phyloP scores from a whole-genome alignment of 2,329 filamentous ascomycete genomes.

The Trichoderma lentiforme region DNA sequence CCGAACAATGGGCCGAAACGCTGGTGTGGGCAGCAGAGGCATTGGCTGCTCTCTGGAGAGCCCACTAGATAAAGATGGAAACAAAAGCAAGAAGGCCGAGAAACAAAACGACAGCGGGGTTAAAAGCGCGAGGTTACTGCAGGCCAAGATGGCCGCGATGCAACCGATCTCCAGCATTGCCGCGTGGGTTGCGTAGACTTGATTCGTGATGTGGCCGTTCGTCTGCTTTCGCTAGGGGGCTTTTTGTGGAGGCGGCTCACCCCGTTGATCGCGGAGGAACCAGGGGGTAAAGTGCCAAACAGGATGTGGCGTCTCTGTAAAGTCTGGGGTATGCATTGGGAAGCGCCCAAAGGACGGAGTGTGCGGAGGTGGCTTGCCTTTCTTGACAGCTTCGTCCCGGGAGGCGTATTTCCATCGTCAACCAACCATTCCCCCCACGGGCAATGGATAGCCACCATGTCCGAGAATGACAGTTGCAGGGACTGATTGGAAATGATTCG shows the following conservation, averaged over 20 bases:
- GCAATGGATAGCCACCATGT: not conserved
- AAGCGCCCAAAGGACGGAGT: not conserved
- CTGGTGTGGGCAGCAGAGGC: not conserved
- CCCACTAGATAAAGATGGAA: constrained; percentile 1
- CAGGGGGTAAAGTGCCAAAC: not conserved
- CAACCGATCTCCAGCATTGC: not conserved
- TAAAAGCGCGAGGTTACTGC: not conserved
- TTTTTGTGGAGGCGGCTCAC: not conserved
- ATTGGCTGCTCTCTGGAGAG: not conserved
- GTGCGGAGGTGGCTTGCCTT: constrained; percentile 1
- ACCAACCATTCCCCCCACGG: not conserved
- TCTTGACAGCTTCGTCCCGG: not conserved
- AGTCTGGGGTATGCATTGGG: constrained; percentile 17
- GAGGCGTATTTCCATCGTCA: not conserved
- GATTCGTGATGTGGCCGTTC: not conserved
- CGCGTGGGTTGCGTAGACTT: not conserved
- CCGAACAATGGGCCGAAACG: constrained; percentile 17
- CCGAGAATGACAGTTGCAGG: not conserved
- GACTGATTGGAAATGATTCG: not conserved
- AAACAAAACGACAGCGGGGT: not conserved
- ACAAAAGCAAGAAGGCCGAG: constrained; percentile 15
- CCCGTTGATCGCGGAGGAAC: not conserved
- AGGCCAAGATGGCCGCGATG: not conserved
- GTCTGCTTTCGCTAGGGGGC: not conserved
- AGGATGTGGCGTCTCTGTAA: not conserved